These are phyloP conservation scores for Glomus cerebriforme DNA, from an alignment of 192 early-diverging fungal species.

Conservation along the genomic window DNA sequence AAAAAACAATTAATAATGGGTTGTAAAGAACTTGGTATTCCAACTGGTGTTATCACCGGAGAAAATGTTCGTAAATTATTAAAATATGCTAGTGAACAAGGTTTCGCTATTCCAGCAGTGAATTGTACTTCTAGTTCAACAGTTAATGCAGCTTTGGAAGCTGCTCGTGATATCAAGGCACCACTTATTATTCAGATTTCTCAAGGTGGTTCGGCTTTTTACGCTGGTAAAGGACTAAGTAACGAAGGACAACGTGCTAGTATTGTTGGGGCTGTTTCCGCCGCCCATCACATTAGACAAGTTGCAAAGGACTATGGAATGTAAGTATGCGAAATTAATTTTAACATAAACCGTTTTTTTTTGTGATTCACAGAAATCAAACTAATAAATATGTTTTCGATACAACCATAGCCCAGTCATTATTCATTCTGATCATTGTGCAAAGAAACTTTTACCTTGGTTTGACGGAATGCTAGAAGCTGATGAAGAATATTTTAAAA, in stretches of 20 bases:
- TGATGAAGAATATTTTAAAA: slow-evolving; percentile 93
- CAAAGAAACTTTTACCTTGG: slow-evolving; percentile 95
- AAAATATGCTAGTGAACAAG: slow-evolving; percentile 71
- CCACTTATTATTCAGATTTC: slow-evolving; percentile 97
- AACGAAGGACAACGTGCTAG: slow-evolving; percentile 90
- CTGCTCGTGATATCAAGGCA: slow-evolving; percentile 89
- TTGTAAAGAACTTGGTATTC: slow-evolving; percentile 75
- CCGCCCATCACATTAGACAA: slow-evolving; percentile 79
- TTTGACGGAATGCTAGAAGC: slow-evolving; percentile 96
- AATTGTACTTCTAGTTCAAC: slow-evolving; percentile 95
- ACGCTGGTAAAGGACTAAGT: slow-evolving; percentile 89
- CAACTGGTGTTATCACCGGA: slow-evolving; percentile 91
- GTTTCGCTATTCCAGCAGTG: slow-evolving; percentile 94
- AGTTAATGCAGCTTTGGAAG: slow-evolving; percentile 91
- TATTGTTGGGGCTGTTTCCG: slow-evolving; percentile 88
- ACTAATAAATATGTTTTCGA: background rate
- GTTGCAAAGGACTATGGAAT: slow-evolving; percentile 87
- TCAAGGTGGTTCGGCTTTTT: slow-evolving; percentile 89
- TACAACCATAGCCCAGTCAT: slow-evolving; percentile 56
- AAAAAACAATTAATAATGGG: slow-evolving; percentile 52
- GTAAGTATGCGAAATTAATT: slow-evolving; percentile 44
- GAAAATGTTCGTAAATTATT: slow-evolving; percentile 87
- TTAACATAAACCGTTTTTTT: background rate
- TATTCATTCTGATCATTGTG: slow-evolving; percentile 96
- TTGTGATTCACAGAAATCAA: background rate